Conservation (phyloP, 208 protist species). For the Balamuthia mandrillaris region DNA sequence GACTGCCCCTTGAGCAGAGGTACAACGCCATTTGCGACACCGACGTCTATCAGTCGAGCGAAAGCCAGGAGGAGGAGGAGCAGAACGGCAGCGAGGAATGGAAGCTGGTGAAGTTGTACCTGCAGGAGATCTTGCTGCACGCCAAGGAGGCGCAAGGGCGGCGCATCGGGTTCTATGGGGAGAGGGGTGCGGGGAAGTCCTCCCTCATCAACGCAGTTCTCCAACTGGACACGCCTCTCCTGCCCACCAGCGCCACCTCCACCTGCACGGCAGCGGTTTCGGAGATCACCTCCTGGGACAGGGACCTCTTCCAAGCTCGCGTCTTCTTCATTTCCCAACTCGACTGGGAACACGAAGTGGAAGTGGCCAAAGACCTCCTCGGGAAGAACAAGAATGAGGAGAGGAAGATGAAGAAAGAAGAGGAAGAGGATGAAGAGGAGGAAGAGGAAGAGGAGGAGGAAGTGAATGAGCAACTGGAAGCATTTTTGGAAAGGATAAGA, state of each 20-base stretch:
- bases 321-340: neutral
- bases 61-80: neutral
- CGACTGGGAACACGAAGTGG: neutral
- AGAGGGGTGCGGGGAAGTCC: neutral
- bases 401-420: too few species aligned
- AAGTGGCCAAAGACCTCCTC: neutral
- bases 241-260: neutral
- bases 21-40: neutral
- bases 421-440: too few species aligned
- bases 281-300: slow-evolving; percentile 7
- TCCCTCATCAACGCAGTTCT: slow-evolving; percentile 8
- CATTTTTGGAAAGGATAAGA: neutral
- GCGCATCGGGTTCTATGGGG: neutral
- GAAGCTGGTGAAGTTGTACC: neutral
- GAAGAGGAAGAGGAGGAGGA: neutral
- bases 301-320: neutral
- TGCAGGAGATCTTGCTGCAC: neutral
- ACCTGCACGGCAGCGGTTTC: slow-evolving; percentile 2
- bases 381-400: too few species aligned
- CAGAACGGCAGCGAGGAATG: neutral
- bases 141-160: neutral
- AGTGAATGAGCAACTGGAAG: neutral
- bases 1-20: neutral
- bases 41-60: too few species aligned
- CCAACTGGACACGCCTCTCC: neutral